phyloP scores from a whole-genome alignment of 805 yeast species.

The Starmera amethionina region DNA sequence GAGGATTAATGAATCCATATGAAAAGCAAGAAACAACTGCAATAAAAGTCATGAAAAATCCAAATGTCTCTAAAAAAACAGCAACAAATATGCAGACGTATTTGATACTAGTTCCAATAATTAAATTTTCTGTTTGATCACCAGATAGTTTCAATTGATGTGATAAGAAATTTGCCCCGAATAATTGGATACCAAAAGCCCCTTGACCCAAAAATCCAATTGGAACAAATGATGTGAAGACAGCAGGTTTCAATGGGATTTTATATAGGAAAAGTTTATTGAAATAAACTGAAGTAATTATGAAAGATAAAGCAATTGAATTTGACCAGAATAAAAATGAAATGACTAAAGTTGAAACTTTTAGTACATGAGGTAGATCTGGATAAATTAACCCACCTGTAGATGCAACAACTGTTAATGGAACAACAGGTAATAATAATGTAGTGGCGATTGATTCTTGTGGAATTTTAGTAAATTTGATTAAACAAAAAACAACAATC shows the following conservation, averaged over 20 bases:
- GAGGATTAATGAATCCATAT: slow-evolving; percentile 29
- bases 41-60: slow-evolving; percentile 44
- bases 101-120: slow-evolving; percentile 21
- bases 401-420: slow-evolving; percentile 68
- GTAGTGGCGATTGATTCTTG: slow-evolving; percentile 40
- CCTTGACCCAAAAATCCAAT: slow-evolving; percentile 87
- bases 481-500: slow-evolving; percentile 39
- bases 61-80: slow-evolving; percentile 40
- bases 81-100: slow-evolving; percentile 30
- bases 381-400: slow-evolving; percentile 49
- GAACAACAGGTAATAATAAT: slow-evolving; percentile 65
- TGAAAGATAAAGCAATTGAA: slow-evolving; percentile 53
- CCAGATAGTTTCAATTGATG: slow-evolving; percentile 8
- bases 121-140: slow-evolving; percentile 12
- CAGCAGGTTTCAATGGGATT: slow-evolving; percentile 42
- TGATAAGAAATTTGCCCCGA: slow-evolving; percentile 33
- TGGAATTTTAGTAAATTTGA: slow-evolving; percentile 23
- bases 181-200: slow-evolving; percentile 50
- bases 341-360: slow-evolving; percentile 43
- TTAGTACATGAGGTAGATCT: slow-evolving; percentile 33
- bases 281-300: slow-evolving; percentile 45
- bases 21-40: slow-evolving; percentile 26
- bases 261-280: slow-evolving; percentile 50
- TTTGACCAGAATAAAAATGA: slow-evolving; percentile 57
- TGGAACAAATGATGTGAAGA: slow-evolving; percentile 68